These are phyloP conservation scores for Aechmea fasciata DNA, from an alignment of 176 grass and related monocot genomes.

Conservation along the genomic window DNA sequence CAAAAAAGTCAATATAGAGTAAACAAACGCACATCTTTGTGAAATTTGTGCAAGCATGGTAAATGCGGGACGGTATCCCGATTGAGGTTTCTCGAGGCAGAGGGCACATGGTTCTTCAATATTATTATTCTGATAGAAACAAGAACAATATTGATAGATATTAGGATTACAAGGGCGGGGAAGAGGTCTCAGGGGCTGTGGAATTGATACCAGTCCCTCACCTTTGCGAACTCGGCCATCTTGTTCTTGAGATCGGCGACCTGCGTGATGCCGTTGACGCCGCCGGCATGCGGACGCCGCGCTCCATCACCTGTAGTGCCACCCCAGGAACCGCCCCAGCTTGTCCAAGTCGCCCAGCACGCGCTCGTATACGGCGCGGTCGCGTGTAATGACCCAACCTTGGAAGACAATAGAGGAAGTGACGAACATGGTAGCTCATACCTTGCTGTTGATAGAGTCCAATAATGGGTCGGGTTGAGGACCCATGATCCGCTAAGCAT, in stretches of 20 bases:
- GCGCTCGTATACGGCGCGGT: too few species aligned
- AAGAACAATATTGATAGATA: conserved; percentile 1
- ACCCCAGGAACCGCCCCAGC: too few species aligned
- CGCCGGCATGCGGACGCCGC: too few species aligned
- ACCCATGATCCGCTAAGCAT: too few species aligned
- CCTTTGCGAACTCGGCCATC: conserved; percentile 69
- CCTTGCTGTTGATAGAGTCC: too few species aligned
- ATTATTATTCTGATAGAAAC: conserved; percentile 45
- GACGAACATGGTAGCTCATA: too few species aligned
- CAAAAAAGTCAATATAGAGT: conserved; percentile 3
- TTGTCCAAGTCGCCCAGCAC: too few species aligned
- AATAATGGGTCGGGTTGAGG: too few species aligned
- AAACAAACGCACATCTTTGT: conserved; percentile 59
- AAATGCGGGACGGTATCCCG: conserved; percentile 73
- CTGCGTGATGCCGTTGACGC: too few species aligned
- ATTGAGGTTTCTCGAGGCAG: conserved; percentile 61
- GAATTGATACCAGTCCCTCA: conserved; percentile 84
- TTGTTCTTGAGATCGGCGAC: conserved; percentile 68
- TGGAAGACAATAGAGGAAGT: too few species aligned
- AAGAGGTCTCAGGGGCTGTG: conserved; percentile 82
- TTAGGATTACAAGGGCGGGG: conserved; percentile 56
- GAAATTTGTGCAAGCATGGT: conserved; percentile 90
- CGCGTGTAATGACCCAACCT: too few species aligned
- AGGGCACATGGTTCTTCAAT: conserved; percentile 67
- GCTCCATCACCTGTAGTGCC: too few species aligned